These are phyloP conservation scores for Tolypocladium sp. DNA, from an alignment of 2,329 filamentous ascomycete genomes.

Conservation along the genomic window DNA sequence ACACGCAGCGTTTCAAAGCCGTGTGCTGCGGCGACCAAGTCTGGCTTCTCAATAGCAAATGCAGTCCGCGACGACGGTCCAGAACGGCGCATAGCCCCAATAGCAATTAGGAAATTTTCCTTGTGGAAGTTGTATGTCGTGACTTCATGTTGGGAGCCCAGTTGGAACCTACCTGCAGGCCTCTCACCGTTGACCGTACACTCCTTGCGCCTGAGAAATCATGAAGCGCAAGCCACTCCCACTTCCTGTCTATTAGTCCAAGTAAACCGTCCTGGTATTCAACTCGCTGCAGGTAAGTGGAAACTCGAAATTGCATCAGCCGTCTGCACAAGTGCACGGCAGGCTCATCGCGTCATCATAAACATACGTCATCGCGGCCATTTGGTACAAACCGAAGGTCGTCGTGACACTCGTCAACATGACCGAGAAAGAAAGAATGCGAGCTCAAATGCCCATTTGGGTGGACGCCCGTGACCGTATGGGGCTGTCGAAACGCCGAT, in stretches of 20 bases:
- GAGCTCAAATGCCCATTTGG: not conserved
- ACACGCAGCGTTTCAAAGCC: no score
- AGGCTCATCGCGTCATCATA: not conserved
- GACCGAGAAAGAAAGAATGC: not conserved
- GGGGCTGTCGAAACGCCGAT: not conserved
- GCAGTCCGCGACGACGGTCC: no score
- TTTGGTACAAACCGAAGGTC: not conserved
- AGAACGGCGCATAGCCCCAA: not conserved
- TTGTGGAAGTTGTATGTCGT: no score
- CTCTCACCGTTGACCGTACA: not conserved
- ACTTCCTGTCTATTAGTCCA: no score
- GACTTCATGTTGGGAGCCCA: not conserved
- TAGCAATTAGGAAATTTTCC: no score
- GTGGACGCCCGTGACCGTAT: not conserved
- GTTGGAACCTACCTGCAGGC: not conserved
- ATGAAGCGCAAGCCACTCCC: no score
- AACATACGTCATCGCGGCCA: not conserved
- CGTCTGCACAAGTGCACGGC: not conserved
- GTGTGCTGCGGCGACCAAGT: no score
- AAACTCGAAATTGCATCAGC: not conserved
- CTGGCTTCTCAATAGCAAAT: no score
- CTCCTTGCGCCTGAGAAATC: no score
- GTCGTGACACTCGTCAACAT: not conserved
- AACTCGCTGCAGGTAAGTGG: not conserved
- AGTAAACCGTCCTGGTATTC: no score